Evolutionary conservation across 148 eudicot genomes (phyloP).

Genomic region (Limonium bicolor): DNA sequence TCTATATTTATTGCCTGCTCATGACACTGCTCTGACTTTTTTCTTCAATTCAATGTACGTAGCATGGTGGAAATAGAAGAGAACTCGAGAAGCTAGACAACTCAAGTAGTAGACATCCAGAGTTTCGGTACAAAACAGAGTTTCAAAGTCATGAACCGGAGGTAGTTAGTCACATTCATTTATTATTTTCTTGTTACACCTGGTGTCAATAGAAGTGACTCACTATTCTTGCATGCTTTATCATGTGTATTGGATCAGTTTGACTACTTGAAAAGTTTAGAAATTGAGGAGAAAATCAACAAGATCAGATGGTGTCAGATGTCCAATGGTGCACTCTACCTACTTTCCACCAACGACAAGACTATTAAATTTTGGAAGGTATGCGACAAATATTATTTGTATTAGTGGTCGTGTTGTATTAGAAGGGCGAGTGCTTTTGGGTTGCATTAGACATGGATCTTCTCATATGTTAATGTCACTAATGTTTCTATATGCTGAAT

Average conservation of each 20-base stretch:
- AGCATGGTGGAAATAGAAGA: slow-evolving; percentile 52
- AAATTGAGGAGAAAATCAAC: slow-evolving; percentile 98
- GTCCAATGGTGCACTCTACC: slow-evolving; percentile 82
- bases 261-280: slow-evolving; percentile 97
- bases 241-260: slow-evolving; percentile 40
- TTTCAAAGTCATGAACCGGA: slow-evolving; percentile 99
- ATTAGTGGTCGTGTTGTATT: too few relatives aligned
- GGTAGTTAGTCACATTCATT: slow-evolving; percentile 24
- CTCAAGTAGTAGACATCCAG: slow-evolving; percentile 67
- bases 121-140: slow-evolving; percentile 96
- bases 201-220: slow-evolving; percentile 2
- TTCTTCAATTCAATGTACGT: slow-evolving; percentile 5
- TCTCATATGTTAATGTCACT: slow-evolving; percentile 2
- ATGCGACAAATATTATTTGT: too few relatives aligned
- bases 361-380: slow-evolving; percentile 99
- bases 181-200: not conserved
- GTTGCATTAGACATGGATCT: too few relatives aligned
- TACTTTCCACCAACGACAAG: slow-evolving; percentile 91
- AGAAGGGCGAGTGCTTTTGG: too few relatives aligned
- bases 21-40: too few relatives aligned
- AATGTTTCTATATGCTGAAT: too few relatives aligned
- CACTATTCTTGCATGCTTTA: slow-evolving; percentile 2
- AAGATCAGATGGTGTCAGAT: slow-evolving; percentile 97
- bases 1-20: not conserved
- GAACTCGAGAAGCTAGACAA: slow-evolving; percentile 64